Percentiles rank a stretch among this genome's conserved stretches.
These are phyloP conservation scores for Dipteronia dyeriana DNA, from an alignment of 345 rosid genomes.

Conservation along the genomic window DNA sequence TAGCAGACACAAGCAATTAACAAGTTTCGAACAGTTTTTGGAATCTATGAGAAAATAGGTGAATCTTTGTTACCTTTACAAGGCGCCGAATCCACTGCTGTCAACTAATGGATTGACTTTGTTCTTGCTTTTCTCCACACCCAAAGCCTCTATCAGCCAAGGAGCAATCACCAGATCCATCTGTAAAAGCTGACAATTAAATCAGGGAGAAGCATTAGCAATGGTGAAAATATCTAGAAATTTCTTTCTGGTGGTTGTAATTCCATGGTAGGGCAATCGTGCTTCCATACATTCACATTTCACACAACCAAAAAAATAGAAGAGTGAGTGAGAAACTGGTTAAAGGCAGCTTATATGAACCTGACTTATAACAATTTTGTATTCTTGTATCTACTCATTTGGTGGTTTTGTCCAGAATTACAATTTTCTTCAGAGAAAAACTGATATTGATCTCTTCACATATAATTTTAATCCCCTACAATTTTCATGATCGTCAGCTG, in stretches of 20 bases:
- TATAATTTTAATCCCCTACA: neutral
- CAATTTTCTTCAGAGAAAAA: constrained; percentile 4
- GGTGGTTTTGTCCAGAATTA: neutral
- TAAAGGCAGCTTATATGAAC: neutral
- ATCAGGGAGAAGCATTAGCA: neutral
- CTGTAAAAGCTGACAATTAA: neutral
- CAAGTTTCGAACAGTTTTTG: neutral
- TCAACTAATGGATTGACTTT: neutral
- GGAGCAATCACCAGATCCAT: neutral
- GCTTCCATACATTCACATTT: neutral
- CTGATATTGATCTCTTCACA: constrained; percentile 3
- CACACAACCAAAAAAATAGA: neutral
- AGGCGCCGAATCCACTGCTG: neutral
- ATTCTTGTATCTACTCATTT: neutral
- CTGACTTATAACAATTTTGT: neutral
- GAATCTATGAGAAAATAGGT: neutral
- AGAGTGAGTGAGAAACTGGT: neutral
- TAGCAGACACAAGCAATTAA: neutral
- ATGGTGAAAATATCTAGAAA: neutral
- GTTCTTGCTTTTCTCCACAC: neutral
- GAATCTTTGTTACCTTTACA: neutral
- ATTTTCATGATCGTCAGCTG: neutral
- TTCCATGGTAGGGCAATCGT: neutral
- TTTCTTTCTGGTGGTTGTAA: neutral
- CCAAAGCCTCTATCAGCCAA: neutral